phyloP scores from a whole-genome alignment of 108 stramenopile species.

The Discostella stelligeroides region DNA sequence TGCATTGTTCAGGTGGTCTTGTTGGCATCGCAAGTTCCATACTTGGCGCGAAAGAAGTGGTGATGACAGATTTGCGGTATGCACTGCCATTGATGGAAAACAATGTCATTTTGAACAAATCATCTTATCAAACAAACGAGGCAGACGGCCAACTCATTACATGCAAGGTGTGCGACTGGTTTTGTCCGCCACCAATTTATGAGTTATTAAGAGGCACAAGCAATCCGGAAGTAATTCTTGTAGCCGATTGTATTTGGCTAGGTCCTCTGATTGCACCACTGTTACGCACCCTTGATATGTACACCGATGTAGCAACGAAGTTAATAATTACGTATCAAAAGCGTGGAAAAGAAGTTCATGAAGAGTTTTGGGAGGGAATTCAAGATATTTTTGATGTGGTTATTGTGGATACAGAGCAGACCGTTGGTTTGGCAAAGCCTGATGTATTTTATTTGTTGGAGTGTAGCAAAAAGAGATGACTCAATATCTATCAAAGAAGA shows the following conservation, averaged over 20 bases:
- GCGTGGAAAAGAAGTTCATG: slow-evolving; percentile 49
- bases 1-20: slow-evolving; percentile 39
- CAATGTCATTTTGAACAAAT: slow-evolving; percentile 49
- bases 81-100: slow-evolving; percentile 53
- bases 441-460: slow-evolving; percentile 48
- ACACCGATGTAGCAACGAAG: slow-evolving; percentile 23
- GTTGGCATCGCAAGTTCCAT: slow-evolving; percentile 61
- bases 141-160: slow-evolving; percentile 23
- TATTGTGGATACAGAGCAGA: slow-evolving; percentile 33
- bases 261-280: slow-evolving; percentile 61
- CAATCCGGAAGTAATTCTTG: slow-evolving; percentile 55
- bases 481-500: background rate
- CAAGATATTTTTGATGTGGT: slow-evolving; percentile 44
- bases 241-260: slow-evolving; percentile 80
- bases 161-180: slow-evolving; percentile 65
- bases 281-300: slow-evolving; percentile 45
- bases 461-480: slow-evolving; percentile 23
- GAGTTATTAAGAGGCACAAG: slow-evolving; percentile 11
- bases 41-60: slow-evolving; percentile 51
- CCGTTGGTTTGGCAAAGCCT: slow-evolving; percentile 38
- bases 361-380: slow-evolving; percentile 43
- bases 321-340: slow-evolving; percentile 67
- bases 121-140: slow-evolving; percentile 2
- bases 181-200: slow-evolving; percentile 40
- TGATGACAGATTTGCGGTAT: slow-evolving; percentile 75